Evolutionary conservation across 805 yeast genomes (phyloP).

Genomic region (Ogataea pilisensis): DNA sequence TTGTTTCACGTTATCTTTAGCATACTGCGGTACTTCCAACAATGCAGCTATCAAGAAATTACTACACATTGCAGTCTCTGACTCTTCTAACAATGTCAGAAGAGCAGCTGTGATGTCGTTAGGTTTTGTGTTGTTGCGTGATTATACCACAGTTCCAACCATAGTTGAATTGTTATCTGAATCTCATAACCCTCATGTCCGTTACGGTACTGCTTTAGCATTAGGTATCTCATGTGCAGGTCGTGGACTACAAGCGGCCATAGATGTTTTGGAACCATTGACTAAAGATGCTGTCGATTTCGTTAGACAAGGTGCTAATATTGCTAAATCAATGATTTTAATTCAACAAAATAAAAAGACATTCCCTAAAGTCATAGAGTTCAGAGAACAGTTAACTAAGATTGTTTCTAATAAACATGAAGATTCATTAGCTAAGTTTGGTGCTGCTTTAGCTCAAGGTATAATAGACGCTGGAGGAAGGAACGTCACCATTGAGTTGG

Average conservation of each 20-base stretch:
- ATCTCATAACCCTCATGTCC: constrained; percentile 95
- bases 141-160: constrained; percentile 89
- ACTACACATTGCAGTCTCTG: constrained; percentile 92
- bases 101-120: constrained; percentile 90
- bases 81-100: constrained; percentile 93
- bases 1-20: constrained; percentile 88
- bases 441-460: constrained; percentile 96
- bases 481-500: constrained; percentile 89
- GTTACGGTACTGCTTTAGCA: constrained; percentile 98
- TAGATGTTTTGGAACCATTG: constrained; percentile 89
- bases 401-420: constrained; percentile 86
- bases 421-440: constrained; percentile 95
- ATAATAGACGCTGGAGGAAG: constrained; percentile 98
- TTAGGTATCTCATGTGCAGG: constrained; percentile 98
- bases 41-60: constrained; percentile 81
- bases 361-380: constrained; percentile 72
- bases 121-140: constrained; percentile 88
- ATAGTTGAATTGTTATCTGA: constrained; percentile 89
- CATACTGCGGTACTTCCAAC: constrained; percentile 95
- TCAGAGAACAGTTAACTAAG: constrained; percentile 69
- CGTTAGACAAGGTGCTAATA: constrained; percentile 96
- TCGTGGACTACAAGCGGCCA: constrained; percentile 79
- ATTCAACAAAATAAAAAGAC: constrained; percentile 83
- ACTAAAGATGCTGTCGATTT: constrained; percentile 93
- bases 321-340: constrained; percentile 86